Evolutionary conservation across 2,329 filamentous ascomycete genomes (phyloP), one percentile per base, ranked within the genome.

Genomic region (Aspergillus fumigatiaffinis): DNA sequence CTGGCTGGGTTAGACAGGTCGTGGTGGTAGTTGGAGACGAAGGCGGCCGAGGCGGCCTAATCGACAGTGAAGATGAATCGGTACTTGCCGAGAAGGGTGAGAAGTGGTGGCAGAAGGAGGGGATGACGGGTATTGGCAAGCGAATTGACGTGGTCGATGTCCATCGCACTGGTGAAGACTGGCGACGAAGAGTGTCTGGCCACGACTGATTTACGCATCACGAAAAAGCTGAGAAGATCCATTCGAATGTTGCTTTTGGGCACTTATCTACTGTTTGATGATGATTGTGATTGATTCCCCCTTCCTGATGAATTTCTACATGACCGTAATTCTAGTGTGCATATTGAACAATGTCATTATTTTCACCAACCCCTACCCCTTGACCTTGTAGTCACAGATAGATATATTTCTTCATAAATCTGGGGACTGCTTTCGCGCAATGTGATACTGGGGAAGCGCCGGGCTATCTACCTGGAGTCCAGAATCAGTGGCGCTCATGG

Each of bases 131-230:
- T 2, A 81, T 92, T 56, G 93, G 93, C 17, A 89, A 94, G 69
- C 90, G 91, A 3, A 87, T 97, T 28, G 87, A 96, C 42, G 87
- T 97, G 20, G 91, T 97, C 3, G 93, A 97, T 72, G 89, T 87
- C 32, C 81, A 87, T 62, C 82, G 90, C 51, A 84, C 96, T 20
- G 87, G 88, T 52, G 92, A 97, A 66, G 93, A 97, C 74, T 97
- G 92, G 89, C 82, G 83, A 60, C 86, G 90, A 69, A 83, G 93
- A 59, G 86, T 95, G 56, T 86, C 87, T 69, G 89, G 89, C 54
- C 75, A 76, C 63, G 81, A 83, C 65, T 83, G 23, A 51, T 23
- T 52, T 29, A 25, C 26, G 48, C 50, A 42, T 52, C 48, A 41
- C 21, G 52, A 47, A 32, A 32, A 54, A 50, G 29, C 56, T 26